Conservation (phyloP, 163 green algal species). For the Chloromonas sp. region DNA sequence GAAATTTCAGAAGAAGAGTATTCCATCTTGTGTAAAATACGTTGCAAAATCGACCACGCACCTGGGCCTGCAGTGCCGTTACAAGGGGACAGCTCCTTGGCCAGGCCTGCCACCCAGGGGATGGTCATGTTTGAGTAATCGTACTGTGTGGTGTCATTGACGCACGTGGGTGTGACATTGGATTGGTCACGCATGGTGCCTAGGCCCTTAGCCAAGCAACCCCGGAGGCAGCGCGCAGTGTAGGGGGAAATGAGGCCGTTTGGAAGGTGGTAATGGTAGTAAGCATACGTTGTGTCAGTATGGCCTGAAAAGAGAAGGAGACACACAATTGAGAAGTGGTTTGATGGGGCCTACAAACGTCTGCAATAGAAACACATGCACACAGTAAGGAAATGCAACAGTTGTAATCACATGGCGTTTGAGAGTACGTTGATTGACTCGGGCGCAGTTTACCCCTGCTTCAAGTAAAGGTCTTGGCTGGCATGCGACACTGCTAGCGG, state of each 20-base stretch:
- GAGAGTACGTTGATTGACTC: too few species aligned
- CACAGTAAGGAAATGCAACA: not conserved
- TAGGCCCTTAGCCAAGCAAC: constrained; percentile 1
- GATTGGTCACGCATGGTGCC: not conserved
- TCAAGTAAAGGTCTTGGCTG: too few species aligned
- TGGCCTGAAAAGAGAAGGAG: not conserved
- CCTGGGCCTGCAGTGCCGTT: too few species aligned
- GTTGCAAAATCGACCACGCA: too few species aligned
- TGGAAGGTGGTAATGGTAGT: constrained; percentile 16
- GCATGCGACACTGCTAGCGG: not conserved
- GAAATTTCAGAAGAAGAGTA: too few species aligned
- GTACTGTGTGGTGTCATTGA: constrained; percentile 11
- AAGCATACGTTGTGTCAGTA: constrained; percentile 7
- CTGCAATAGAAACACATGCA: not conserved
- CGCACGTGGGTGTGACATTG: constrained; percentile 3
- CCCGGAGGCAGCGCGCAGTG: constrained; percentile 4
- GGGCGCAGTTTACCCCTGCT: too few species aligned
- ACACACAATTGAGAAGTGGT: not conserved
- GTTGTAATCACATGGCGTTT: too few species aligned
- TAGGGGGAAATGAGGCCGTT: constrained; percentile 5
- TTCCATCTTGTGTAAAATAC: too few species aligned
- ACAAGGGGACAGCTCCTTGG: too few species aligned
- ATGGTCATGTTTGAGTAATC: constrained; percentile 3
- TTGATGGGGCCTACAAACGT: not conserved
- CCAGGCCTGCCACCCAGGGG: too few species aligned